phyloP scores from a whole-genome alignment of 306 rosid species.

The Prunus dulcis region DNA sequence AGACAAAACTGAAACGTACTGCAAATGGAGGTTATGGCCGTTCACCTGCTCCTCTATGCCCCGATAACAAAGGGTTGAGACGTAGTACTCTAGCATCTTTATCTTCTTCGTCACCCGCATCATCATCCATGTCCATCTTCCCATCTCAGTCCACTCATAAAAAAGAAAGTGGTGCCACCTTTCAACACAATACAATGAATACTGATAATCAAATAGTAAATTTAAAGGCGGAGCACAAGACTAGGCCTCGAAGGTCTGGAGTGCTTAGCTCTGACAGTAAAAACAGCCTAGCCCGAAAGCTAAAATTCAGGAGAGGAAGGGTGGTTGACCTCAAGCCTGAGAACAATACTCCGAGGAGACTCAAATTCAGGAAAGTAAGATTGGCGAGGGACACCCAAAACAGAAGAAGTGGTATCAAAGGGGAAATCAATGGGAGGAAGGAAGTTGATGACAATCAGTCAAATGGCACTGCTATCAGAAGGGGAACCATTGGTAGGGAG shows the following conservation, averaged over 20 bases:
- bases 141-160: slow-evolving; percentile 21
- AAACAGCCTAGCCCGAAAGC: slow-evolving; percentile 34
- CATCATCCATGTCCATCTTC: slow-evolving; percentile 22
- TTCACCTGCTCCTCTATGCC: slow-evolving; percentile 9
- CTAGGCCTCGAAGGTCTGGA: slow-evolving; percentile 35
- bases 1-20: slow-evolving; percentile 29
- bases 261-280: slow-evolving; percentile 30
- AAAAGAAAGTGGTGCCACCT: slow-evolving; percentile 34
- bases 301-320: slow-evolving; percentile 64
- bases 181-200: slow-evolving; percentile 14
- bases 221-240: slow-evolving; percentile 33
- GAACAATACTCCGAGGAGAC: slow-evolving; percentile 52
- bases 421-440: slow-evolving; percentile 17
- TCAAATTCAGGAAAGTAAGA: slow-evolving; percentile 60
- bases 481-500: slow-evolving; percentile 23
- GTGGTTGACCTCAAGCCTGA: slow-evolving; percentile 58
- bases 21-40: slow-evolving; percentile 22
- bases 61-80: slow-evolving; percentile 35
- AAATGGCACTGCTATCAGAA: slow-evolving; percentile 15
- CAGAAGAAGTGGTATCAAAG: slow-evolving; percentile 25
- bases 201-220: slow-evolving; percentile 1
- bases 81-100: slow-evolving; percentile 19
- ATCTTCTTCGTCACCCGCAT: slow-evolving; percentile 19
- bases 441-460: slow-evolving; percentile 34
- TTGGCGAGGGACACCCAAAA: slow-evolving; percentile 32